phyloP scores from a whole-genome alignment of 169 alveolate genomes.

The Plasmodium vinckei region DNA sequence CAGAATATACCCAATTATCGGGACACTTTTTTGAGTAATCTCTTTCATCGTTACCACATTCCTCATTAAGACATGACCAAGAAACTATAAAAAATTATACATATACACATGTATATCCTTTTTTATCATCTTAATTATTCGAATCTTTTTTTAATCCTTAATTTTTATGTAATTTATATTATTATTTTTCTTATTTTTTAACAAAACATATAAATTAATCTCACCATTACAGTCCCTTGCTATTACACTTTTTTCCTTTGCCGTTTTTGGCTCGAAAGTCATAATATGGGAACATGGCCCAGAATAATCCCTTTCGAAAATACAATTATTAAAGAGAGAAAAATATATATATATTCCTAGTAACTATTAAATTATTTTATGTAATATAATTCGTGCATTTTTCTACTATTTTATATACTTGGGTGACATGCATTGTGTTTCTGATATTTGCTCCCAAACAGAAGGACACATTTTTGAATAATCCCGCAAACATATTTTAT shows the following conservation, averaged over 20 bases:
- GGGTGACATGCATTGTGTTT: conserved; percentile 63
- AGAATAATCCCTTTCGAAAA: conserved; percentile 32
- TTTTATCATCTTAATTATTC: conserved; percentile 25
- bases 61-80: conserved; percentile 59
- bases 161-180: conserved; percentile 30
- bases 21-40: conserved; percentile 61
- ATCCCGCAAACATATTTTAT: conserved; percentile 69
- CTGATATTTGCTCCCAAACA: conserved; percentile 60
- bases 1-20: conserved; percentile 58
- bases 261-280: conserved; percentile 56
- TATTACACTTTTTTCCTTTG: conserved; percentile 61
- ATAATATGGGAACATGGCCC: conserved; percentile 70
- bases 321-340: background rate
- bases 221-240: conserved; percentile 58
- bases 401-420: conserved; percentile 15
- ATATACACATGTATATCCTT: background rate
- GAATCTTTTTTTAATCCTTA: conserved; percentile 41
- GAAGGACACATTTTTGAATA: conserved; percentile 67
- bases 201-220: background rate
- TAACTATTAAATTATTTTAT: background rate
- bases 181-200: background rate
- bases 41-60: conserved; percentile 55
- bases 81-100: conserved; percentile 17
- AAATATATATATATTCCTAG: background rate
- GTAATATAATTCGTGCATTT: background rate